These are phyloP conservation scores for Cyclotella distinguenda DNA, from an alignment of 108 stramenopile species.

Conservation along the genomic window DNA sequence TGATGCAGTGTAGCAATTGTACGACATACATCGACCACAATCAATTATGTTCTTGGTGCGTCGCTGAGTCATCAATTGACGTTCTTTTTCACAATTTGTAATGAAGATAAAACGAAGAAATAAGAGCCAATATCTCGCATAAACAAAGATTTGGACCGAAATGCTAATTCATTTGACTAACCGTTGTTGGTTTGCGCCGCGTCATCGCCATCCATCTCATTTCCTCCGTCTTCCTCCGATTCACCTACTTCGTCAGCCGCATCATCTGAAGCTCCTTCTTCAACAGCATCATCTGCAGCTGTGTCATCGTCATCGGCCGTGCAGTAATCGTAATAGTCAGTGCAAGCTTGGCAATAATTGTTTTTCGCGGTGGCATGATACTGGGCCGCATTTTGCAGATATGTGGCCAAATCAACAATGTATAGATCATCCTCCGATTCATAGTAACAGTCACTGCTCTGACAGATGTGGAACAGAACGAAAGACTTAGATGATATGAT, in stretches of 20 bases:
- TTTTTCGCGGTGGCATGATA: constrained; percentile 48
- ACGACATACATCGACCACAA: constrained; percentile 55
- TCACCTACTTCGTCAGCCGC: not conserved
- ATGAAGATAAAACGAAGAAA: not conserved
- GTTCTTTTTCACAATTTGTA: not conserved
- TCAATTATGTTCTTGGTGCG: constrained; percentile 38
- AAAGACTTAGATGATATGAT: constrained; percentile 55
- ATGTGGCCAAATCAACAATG: constrained; percentile 58
- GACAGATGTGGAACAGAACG: constrained; percentile 62
- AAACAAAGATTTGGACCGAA: no score
- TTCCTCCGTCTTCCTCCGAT: not conserved
- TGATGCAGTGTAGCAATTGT: constrained; percentile 50
- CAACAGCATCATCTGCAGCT: constrained; percentile 24
- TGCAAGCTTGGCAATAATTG: constrained; percentile 58
- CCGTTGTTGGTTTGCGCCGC: not conserved
- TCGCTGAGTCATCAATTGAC: constrained; percentile 29
- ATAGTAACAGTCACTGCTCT: constrained; percentile 51
- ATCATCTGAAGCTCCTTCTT: not conserved
- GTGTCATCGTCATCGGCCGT: constrained; percentile 31
- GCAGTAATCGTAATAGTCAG: constrained; percentile 56
- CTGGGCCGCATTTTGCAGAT: constrained; percentile 47
- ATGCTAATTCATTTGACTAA: not conserved
- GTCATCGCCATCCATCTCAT: not conserved
- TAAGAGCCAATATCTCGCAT: no score
- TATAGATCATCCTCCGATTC: constrained; percentile 49